These are phyloP conservation scores for Vitellaria paradoxa DNA, from an alignment of 179 eudicot genomes.

Conservation along the genomic window DNA sequence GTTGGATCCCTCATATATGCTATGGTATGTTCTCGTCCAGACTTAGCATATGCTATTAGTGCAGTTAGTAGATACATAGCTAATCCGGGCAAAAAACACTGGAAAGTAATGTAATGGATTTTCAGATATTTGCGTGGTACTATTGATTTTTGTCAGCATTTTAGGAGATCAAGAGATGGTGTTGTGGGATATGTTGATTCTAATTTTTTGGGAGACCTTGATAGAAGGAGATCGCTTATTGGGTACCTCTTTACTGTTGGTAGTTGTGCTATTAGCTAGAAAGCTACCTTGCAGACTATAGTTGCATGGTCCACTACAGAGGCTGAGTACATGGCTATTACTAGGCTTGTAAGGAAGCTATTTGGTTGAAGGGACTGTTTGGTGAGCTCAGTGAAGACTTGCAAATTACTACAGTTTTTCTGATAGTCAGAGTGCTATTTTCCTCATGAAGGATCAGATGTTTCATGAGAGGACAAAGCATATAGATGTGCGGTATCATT, in stretches of 20 bases:
- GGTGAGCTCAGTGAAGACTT: background rate
- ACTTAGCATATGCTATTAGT: background rate
- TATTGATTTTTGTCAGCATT: background rate
- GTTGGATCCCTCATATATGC: background rate
- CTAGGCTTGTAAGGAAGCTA: background rate
- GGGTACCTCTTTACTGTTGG: background rate
- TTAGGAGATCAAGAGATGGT: background rate
- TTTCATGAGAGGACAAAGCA: too few relatives aligned
- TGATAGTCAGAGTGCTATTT: background rate
- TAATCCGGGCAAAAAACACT: background rate
- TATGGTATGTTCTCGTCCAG: constrained; percentile 5
- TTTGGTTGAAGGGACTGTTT: background rate
- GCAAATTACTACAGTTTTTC: too few relatives aligned
- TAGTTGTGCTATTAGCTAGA: background rate
- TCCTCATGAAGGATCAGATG: background rate
- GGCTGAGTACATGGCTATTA: background rate
- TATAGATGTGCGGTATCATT: background rate
- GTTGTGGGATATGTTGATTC: background rate
- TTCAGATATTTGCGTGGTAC: background rate
- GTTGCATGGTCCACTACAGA: background rate
- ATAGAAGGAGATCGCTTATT: background rate
- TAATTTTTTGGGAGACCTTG: background rate
- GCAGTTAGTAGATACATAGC: constrained; percentile 4
- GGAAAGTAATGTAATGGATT: background rate
- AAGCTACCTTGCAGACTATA: background rate